Percentiles rank a stretch among this genome's conserved stretches.
Evolutionary conservation across 768 basidiomycete genomes (phyloP).

Genomic region (Auricularia cornea): DNA sequence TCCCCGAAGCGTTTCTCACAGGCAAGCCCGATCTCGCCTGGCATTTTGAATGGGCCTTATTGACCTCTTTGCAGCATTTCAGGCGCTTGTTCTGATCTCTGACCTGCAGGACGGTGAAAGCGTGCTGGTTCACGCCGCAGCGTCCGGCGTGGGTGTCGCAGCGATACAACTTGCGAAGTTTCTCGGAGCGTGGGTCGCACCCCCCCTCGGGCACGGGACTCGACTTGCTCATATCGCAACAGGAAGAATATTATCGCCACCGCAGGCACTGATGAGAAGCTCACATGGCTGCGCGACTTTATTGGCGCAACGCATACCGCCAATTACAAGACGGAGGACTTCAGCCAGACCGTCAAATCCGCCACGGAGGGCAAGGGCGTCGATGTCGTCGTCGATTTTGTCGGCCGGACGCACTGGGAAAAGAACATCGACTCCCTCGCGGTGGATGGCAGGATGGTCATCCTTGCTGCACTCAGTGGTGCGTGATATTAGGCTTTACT

Average conservation of each 20-base stretch:
- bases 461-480: slow-evolving; percentile 64
- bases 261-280: slow-evolving; percentile 76
- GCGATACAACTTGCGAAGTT: slow-evolving; percentile 79
- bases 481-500: too few species aligned
- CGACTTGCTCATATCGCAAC: not conserved
- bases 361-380: slow-evolving; percentile 64
- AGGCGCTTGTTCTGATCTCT: slow-evolving; percentile 58
- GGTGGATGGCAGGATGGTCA: slow-evolving; percentile 65
- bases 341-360: slow-evolving; percentile 62
- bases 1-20: slow-evolving; percentile 85
- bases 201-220: slow-evolving; percentile 2
- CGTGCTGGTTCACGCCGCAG: slow-evolving; percentile 85
- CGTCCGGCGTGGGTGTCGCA: slow-evolving; percentile 83
- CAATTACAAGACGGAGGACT: slow-evolving; percentile 82
- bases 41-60: not conserved
- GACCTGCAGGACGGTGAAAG: slow-evolving; percentile 60
- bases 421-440: slow-evolving; percentile 66
- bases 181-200: slow-evolving; percentile 55
- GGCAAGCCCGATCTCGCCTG: slow-evolving; percentile 34
- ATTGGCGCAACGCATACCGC: slow-evolving; percentile 67
- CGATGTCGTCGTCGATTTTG: slow-evolving; percentile 80
- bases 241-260: slow-evolving; percentile 74
- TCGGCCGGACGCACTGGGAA: slow-evolving; percentile 65
- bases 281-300: slow-evolving; percentile 61
- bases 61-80: slow-evolving; percentile 36